Conservation (phyloP, 371 early-diverging fungal genomes). For the Lichtheimia ornata region DNA sequence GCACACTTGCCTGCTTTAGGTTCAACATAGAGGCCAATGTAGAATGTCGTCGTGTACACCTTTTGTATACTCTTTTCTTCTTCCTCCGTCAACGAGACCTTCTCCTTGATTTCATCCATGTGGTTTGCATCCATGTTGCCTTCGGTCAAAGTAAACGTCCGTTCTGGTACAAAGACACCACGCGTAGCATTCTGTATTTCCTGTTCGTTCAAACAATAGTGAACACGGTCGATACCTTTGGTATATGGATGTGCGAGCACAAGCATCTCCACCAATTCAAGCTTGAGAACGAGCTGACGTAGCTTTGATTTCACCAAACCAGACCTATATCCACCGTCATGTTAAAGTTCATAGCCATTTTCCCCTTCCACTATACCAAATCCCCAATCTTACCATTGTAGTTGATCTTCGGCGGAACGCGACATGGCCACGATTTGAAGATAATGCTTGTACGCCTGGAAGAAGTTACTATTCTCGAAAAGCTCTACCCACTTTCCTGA, state of each 20-base stretch:
- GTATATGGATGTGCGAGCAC: slow-evolving; percentile 89
- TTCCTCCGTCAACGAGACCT: slow-evolving; percentile 29
- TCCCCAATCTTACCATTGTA: slow-evolving; percentile 54
- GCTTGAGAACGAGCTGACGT: slow-evolving; percentile 85
- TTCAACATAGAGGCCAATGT: slow-evolving; percentile 79
- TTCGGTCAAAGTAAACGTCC: slow-evolving; percentile 39
- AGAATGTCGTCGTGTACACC: slow-evolving; percentile 83
- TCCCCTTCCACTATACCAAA: no score
- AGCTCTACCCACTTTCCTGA: slow-evolving; percentile 59
- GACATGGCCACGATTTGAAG: slow-evolving; percentile 88
- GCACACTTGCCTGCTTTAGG: slow-evolving; percentile 49
- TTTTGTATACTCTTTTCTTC: slow-evolving; percentile 28
- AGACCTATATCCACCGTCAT: slow-evolving; percentile 19
- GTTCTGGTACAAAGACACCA: slow-evolving; percentile 51
- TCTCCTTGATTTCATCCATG: slow-evolving; percentile 33
- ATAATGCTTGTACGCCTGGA: slow-evolving; percentile 89
- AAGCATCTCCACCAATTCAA: slow-evolving; percentile 86
- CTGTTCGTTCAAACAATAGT: slow-evolving; percentile 61
- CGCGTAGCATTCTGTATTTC: slow-evolving; percentile 68
- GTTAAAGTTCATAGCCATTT: background rate
- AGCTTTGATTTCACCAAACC: slow-evolving; percentile 95
- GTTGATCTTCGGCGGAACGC: slow-evolving; percentile 70
- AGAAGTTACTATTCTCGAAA: slow-evolving; percentile 92
- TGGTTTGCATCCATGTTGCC: slow-evolving; percentile 45
- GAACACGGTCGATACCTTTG: slow-evolving; percentile 79